Percentiles rank a stretch among this genome's conserved stretches.
phyloP scores from a whole-genome alignment of 2,329 filamentous ascomycete genomes.

The Bipolaris zeicola region DNA sequence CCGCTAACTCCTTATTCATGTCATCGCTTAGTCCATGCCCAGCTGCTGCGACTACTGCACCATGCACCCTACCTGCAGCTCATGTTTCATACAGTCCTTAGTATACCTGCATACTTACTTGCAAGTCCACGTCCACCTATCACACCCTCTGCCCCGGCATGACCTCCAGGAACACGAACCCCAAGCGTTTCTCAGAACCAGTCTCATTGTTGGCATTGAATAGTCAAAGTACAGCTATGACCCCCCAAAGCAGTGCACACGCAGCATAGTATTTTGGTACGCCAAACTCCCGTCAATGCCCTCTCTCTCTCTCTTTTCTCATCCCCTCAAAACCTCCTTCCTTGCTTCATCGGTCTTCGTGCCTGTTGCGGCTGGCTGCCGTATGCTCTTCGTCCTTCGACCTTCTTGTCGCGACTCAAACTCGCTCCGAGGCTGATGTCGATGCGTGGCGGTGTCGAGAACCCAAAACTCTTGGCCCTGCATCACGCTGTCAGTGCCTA shows the following conservation, averaged over 20 bases:
- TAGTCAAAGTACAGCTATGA: slow-evolving; percentile 5
- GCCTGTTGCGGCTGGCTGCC: slow-evolving; percentile 75
- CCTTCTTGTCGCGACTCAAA: slow-evolving; percentile 72
- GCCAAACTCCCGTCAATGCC: slow-evolving; percentile 21
- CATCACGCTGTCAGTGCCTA: background rate
- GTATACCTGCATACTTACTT: background rate
- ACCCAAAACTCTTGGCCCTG: slow-evolving; percentile 78
- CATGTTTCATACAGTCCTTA: background rate
- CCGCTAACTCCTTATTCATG: slow-evolving; percentile 4
- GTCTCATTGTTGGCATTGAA: background rate
- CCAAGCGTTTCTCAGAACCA: background rate
- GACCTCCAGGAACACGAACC: background rate
- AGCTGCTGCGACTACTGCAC: background rate
- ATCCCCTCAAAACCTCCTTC: slow-evolving; percentile 30
- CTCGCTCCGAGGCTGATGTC: slow-evolving; percentile 79
- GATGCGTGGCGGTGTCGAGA: slow-evolving; percentile 75
- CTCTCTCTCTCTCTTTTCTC: background rate
- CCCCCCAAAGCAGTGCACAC: background rate
- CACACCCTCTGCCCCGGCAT: background rate
- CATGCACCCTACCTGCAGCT: background rate
- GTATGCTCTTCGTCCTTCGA: slow-evolving; percentile 70
- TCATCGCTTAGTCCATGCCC: background rate
- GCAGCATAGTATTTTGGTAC: slow-evolving; percentile 14
- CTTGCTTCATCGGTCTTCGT: slow-evolving; percentile 58
- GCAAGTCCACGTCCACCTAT: background rate